These are phyloP conservation scores for Epipyxis sp. DNA, from an alignment of 108 stramenopile species.

Conservation along the genomic window DNA sequence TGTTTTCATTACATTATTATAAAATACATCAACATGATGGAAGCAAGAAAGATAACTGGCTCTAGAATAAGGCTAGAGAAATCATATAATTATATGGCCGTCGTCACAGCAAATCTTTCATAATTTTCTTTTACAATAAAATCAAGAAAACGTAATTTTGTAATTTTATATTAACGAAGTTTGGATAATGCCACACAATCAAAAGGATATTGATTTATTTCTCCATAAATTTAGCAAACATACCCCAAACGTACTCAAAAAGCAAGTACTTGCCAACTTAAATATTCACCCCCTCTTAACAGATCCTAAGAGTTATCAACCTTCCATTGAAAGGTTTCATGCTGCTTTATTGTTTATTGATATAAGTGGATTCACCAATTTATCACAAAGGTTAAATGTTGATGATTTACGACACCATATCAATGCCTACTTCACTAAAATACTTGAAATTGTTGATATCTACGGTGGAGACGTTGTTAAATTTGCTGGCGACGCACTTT, in stretches of 20 bases:
- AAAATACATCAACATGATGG: no score
- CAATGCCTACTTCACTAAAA: conserved; percentile 52
- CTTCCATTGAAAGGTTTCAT: neutral
- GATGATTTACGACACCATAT: conserved; percentile 57
- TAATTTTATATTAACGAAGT: neutral
- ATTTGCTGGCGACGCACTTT: conserved; percentile 59
- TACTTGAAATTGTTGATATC: conserved; percentile 38
- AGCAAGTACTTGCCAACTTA: neutral
- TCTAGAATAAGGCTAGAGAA: no score
- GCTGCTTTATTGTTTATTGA: conserved; percentile 75
- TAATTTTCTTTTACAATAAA: neutral
- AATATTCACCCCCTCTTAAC: neutral
- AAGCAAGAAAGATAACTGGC: no score
- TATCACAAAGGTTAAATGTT: conserved; percentile 63
- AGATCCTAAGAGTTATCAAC: neutral
- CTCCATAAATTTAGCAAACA: neutral
- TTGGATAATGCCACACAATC: neutral
- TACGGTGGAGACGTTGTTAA: conserved; percentile 57
- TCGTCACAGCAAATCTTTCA: neutral
- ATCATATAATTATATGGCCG: no score
- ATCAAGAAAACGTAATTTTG: neutral
- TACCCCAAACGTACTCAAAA: neutral
- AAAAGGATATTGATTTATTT: neutral
- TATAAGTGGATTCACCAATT: conserved; percentile 75
- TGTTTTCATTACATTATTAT: no score